phyloP scores from a whole-genome alignment of 1,284 basidiomycete species.

The Ganoderma boninense region DNA sequence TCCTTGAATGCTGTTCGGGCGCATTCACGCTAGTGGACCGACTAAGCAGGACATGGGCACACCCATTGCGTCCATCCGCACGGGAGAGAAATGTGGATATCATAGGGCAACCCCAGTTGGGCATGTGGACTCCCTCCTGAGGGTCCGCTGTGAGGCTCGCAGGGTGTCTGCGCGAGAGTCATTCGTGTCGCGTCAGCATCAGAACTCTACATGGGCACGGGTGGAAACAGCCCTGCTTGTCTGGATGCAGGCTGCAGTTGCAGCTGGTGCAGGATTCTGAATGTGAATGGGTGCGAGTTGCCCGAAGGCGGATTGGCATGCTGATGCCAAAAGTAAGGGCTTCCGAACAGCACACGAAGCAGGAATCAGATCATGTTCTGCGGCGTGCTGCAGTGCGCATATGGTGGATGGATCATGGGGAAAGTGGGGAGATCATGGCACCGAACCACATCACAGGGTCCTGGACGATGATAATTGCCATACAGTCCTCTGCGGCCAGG shows the following conservation, averaged over 20 bases:
- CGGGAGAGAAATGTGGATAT: neutral
- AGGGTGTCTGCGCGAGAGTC: constrained; percentile 7
- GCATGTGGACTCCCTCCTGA: neutral
- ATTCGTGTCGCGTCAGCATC: constrained; percentile 20
- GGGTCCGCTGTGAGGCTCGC: neutral
- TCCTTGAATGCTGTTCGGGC: constrained; percentile 24
- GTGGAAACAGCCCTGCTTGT: constrained; percentile 18
- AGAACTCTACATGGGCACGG: constrained; percentile 21
- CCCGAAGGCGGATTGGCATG: neutral
- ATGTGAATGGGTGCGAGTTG: neutral
- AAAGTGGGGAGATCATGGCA: constrained; percentile 6
- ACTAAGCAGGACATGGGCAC: neutral
- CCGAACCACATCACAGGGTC: constrained; percentile 5
- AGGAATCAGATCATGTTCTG: constrained; percentile 4
- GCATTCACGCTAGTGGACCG: constrained; percentile 15
- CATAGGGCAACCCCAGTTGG: neutral
- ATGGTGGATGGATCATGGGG: constrained; percentile 4
- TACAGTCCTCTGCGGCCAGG: neutral
- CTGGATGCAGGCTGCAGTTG: neutral
- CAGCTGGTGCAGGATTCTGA: neutral
- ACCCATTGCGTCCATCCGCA: neutral
- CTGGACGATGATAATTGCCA: neutral
- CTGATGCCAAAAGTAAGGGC: neutral
- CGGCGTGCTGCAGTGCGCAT: neutral
- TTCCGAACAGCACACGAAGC: constrained; percentile 7